These are phyloP conservation scores for Acer saccharum DNA, from an alignment of 345 rosid species.

Conservation along the genomic window DNA sequence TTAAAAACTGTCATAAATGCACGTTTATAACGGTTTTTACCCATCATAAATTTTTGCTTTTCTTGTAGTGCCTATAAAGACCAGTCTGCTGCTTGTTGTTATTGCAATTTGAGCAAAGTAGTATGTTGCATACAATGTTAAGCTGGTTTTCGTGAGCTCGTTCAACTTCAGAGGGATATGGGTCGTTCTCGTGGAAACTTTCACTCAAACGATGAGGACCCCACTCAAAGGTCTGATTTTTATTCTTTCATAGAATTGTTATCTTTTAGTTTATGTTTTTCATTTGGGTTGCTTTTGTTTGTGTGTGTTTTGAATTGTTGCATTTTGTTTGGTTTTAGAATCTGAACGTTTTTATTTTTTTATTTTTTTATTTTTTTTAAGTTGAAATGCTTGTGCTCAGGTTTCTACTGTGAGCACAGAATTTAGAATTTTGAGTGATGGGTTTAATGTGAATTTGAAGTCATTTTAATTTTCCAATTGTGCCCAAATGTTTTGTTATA, in stretches of 20 bases:
- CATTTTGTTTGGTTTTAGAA: background rate
- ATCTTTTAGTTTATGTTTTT: background rate
- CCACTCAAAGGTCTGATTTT: constrained; percentile 72
- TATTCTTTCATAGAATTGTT: background rate
- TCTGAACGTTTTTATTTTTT: background rate
- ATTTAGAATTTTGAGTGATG: background rate
- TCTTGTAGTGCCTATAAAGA: background rate
- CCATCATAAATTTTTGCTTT: too few relatives aligned
- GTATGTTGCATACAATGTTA: background rate
- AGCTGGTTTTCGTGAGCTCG: constrained; percentile 23
- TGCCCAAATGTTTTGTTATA: too few relatives aligned
- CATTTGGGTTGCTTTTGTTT: background rate
- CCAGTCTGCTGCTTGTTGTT: background rate
- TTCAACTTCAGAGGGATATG: constrained; percentile 43
- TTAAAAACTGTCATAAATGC: too few relatives aligned
- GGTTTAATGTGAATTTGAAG: too few relatives aligned
- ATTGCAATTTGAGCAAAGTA: background rate
- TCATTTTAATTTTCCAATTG: too few relatives aligned
- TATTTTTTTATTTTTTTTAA: background rate
- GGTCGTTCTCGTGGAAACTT: constrained; percentile 98
- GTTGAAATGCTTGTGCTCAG: constrained; percentile 1
- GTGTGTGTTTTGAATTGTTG: background rate
- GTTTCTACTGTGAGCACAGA: background rate
- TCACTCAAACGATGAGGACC: constrained; percentile 83
- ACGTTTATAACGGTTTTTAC: too few relatives aligned